Evolutionary conservation across 352 stramenopile genomes (phyloP), one percentile per base, ranked within the genome.

Genomic region (Globisporangium rhizosaccharum): DNA sequence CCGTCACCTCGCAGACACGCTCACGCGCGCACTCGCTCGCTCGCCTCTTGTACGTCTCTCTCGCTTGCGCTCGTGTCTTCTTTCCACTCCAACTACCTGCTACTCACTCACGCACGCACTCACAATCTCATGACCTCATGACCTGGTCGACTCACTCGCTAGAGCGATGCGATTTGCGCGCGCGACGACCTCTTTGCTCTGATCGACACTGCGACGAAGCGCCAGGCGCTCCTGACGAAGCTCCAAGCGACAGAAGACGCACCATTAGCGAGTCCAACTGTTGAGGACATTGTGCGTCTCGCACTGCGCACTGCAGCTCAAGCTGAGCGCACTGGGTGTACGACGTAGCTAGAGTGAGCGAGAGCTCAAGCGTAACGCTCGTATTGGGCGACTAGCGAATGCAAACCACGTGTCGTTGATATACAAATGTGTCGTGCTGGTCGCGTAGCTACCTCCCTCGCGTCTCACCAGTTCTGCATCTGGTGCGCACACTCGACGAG

Each of bases 401-500:
- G 33, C 33, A 39, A 39, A 10, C 10, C 33, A 10, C 33, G 33
- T 39, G 33, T 12, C 10, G 33, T 39, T 39, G 1, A 12, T 39
- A 39, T 39, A 10, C 33, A 39, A 10, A 12, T 12, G 33, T 8
- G 6, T 39, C 33, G 33, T 39, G 33, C 33, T 10, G 6, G 6
- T 39, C 33, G 33, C 33, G 33, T 36, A 36, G 30, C 30, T 36
- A 5, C 30, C 6, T 36, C 33, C 28, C 12, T 30, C 41, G 45
- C 23, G 47, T 17, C 5, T 67, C 68, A 92, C 78, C 82, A 90
- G 44, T 90, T 85, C 56, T 88, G 83, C 69, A 92, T 71, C 51
- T 91, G 81, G 54, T 90, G 75, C 18, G 85, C 82, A 41, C 73
- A 63, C 10, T 90, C 76, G 14, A 89, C 76, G 48, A 94, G 73